A percentile compares a stretch with the other conserved stretches of the same genome.
Evolutionary conservation across 2,329 filamentous ascomycete genomes (phyloP).

Genomic region (Phialemonium atrogriseum): DNA sequence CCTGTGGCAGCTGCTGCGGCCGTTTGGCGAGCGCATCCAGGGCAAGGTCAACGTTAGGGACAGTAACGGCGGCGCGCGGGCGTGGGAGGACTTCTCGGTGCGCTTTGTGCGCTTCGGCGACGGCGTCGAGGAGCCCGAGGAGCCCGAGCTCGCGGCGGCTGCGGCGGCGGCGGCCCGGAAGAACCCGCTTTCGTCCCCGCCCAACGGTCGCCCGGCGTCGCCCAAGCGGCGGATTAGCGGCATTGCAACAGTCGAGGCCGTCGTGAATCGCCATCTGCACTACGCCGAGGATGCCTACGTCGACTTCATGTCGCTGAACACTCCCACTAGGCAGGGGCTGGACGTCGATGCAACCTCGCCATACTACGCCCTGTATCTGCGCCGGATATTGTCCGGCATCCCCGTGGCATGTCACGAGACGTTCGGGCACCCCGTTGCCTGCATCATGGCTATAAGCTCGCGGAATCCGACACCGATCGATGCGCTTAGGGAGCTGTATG

Average conservation of each 20-base stretch:
- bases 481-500: slow-evolving; percentile 75
- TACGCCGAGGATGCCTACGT: slow-evolving; percentile 59
- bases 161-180: slow-evolving; percentile 19
- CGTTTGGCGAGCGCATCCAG: slow-evolving; percentile 80
- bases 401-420: slow-evolving; percentile 81
- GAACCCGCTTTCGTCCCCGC: slow-evolving; percentile 9
- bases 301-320: slow-evolving; percentile 25
- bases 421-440: slow-evolving; percentile 88
- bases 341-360: slow-evolving; percentile 54
- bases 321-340: slow-evolving; percentile 30
- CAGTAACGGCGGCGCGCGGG: slow-evolving; percentile 74
- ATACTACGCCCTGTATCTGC: slow-evolving; percentile 79
- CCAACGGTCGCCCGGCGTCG: slow-evolving; percentile 6
- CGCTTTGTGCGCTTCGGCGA: slow-evolving; percentile 70
- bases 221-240: slow-evolving; percentile 28
- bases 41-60: slow-evolving; percentile 89
- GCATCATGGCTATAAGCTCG: slow-evolving; percentile 91
- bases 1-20: slow-evolving; percentile 75
- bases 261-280: slow-evolving; percentile 71
- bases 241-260: slow-evolving; percentile 65
- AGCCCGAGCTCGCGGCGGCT: slow-evolving; percentile 19
- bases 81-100: slow-evolving; percentile 84
- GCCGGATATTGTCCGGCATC: slow-evolving; percentile 72
- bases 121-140: slow-evolving; percentile 43
- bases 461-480: slow-evolving; percentile 77